These are phyloP conservation scores for Mrakia frigida DNA, from an alignment of 768 basidiomycete species.

Conservation along the genomic window DNA sequence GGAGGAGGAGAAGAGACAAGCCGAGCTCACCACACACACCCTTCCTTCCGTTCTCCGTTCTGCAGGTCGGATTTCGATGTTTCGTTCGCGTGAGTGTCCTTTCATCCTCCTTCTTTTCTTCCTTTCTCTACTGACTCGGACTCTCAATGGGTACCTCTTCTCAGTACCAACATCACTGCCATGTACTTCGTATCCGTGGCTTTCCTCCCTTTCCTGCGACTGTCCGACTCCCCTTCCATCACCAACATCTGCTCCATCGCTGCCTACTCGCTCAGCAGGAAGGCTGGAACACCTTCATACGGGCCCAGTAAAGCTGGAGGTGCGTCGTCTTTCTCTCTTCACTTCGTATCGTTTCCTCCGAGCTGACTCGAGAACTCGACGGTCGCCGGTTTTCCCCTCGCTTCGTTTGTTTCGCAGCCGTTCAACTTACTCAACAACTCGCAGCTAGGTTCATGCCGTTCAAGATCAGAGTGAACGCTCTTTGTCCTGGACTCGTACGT, in stretches of 20 bases:
- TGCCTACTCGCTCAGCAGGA: slow-evolving; percentile 28
- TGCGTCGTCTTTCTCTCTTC: background rate
- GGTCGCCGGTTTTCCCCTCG: too few species aligned
- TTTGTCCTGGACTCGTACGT: slow-evolving; percentile 36
- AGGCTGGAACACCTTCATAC: slow-evolving; percentile 3
- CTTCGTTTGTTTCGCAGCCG: slow-evolving; percentile 8
- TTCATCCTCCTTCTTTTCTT: too few species aligned
- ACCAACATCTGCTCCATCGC: slow-evolving; percentile 37
- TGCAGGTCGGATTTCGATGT: slow-evolving; percentile 24
- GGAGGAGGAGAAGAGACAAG: too few species aligned
- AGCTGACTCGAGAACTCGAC: too few species aligned
- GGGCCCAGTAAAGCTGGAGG: slow-evolving; percentile 21
- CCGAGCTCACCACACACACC: too few species aligned
- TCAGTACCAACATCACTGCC: slow-evolving; percentile 34
- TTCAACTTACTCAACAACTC: slow-evolving; percentile 34
- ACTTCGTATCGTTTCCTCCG: too few species aligned
- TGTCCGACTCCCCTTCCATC: background rate
- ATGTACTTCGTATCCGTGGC: slow-evolving; percentile 27
- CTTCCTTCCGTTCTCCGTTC: background rate
- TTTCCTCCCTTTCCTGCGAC: slow-evolving; percentile 17
- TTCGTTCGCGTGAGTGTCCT: slow-evolving; percentile 22
- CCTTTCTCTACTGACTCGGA: too few species aligned
- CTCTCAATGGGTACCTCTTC: background rate
- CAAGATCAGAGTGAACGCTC: slow-evolving; percentile 35
- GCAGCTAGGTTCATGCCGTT: slow-evolving; percentile 35